Base-by-base conservation (phyloP, 228 moss, liverwort and hornwort genomes). In the Sphagnum magellanicum region DNA sequence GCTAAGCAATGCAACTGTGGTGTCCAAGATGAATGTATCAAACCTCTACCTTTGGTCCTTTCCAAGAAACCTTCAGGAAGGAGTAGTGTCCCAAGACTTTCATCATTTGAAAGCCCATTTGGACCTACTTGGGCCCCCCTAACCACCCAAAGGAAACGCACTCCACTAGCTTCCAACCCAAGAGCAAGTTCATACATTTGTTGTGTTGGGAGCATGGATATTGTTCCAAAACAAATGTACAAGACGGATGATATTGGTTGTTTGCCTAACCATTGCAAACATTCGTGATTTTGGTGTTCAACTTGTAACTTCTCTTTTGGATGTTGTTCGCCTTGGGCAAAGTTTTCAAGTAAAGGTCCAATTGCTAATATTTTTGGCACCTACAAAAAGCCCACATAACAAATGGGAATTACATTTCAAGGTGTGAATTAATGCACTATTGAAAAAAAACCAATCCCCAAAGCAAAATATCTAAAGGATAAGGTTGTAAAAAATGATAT, bases 261-360 rank as follows among this genome's bases (percentile, higher is more conserved):
- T 10, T 10, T 51, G 61, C 73, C 63, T 50, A 79, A 46, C 75
- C 72, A 79, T 63, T 17, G 50, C 11, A 73, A 12, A 55, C 9
- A 55, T 55, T 32, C 32, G 3, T 32, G 32, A 32, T 32, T 32
- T 32, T 32, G 32, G 32, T 32, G 32, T 32, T 32, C 32, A 32
- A 32, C 32, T 32, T 32, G 32, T 32, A 32, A 32, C 32, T 2
- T 32, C 32, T 32, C 32, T 32, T 32, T 32, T 32, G 32, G 32
- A 32, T 32, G 32, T 32, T 32, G 32, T 3, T 32, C 32, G 32
- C 32, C 32, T 32, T 32, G 32, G 32, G 32, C 32, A 32, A 32
- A 32, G 32, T 32, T 32, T 32, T 76, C 78, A 4, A 74, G 49
- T 32, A 86, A 10, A 10, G 86, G 86, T 1, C 86, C 86, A 0